Evolutionary conservation across 768 basidiomycete genomes (phyloP).

Genomic region (Rhodotorula graminis): DNA sequence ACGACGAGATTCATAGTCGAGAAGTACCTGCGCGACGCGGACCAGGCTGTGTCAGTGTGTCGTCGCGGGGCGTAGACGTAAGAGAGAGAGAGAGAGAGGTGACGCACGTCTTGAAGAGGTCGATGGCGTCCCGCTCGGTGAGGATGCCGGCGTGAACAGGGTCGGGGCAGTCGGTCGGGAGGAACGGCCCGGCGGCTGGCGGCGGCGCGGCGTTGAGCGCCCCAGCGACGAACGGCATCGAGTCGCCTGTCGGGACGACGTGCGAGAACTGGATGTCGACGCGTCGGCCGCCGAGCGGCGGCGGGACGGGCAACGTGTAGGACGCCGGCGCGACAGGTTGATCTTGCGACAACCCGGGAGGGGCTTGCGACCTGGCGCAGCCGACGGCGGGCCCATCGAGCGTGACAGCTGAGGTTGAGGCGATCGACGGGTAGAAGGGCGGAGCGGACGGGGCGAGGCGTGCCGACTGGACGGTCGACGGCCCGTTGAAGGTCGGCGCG

Average conservation of each 20-base stretch:
- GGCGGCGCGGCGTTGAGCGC: not conserved
- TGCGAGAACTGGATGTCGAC: conserved; percentile 3
- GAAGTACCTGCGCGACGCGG: not conserved
- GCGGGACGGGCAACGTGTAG: not conserved
- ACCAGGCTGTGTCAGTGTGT: no score
- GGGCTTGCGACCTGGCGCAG: no score
- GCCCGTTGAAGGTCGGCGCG: not conserved
- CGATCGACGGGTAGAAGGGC: not conserved
- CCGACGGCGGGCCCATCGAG: not conserved
- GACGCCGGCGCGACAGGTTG: not conserved
- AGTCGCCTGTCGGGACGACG: not conserved
- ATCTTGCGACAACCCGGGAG: not conserved
- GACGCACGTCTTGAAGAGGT: not conserved
- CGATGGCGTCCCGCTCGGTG: not conserved
- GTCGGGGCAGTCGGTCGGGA: not conserved
- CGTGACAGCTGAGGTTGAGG: not conserved
- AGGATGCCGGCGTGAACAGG: not conserved
- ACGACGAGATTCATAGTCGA: not conserved
- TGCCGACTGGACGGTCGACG: not conserved
- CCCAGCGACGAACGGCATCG: not conserved
- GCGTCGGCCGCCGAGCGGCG: not conserved
- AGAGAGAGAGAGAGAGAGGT: no score
- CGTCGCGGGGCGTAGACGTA: no score
- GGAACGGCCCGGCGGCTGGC: not conserved
- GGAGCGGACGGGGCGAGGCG: not conserved